A percentile compares a stretch with the other conserved stretches of the same genome.
These are phyloP conservation scores for Macroventuria anomochaeta DNA, from an alignment of 2,329 filamentous ascomycete genomes.

Conservation along the genomic window DNA sequence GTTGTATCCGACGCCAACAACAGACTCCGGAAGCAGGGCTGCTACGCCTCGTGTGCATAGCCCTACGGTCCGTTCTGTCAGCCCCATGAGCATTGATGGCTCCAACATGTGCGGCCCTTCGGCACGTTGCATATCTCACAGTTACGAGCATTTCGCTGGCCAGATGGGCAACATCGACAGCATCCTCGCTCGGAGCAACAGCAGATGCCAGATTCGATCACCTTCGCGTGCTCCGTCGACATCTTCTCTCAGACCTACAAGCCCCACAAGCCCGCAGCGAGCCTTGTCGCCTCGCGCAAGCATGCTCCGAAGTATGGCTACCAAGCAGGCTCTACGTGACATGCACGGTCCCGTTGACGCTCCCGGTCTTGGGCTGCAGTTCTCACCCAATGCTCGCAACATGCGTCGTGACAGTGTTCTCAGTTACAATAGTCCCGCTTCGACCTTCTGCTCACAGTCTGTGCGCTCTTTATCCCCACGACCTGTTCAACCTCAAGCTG, in stretches of 20 bases:
- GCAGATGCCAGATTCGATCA: background rate
- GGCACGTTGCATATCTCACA: conserved; percentile 20
- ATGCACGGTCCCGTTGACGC: background rate
- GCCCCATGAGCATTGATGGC: conserved; percentile 38
- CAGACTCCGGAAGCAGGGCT: conserved; percentile 21
- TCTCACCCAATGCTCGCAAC: background rate
- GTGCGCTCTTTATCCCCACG: background rate
- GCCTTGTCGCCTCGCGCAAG: conserved; percentile 32
- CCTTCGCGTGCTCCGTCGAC: conserved; percentile 2
- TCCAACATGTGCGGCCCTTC: conserved; percentile 33
- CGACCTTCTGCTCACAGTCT: background rate
- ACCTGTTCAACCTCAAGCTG: background rate
- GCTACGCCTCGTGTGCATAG: conserved; percentile 20
- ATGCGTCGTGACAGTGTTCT: conserved; percentile 1
- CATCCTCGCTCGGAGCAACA: conserved; percentile 10
- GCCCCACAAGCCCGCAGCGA: conserved; percentile 27
- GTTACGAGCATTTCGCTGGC: conserved; percentile 20
- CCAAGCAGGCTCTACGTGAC: conserved; percentile 1
- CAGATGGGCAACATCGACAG: conserved; percentile 26
- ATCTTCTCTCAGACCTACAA: conserved; percentile 16
- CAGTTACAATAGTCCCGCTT: background rate
- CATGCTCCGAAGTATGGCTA: conserved; percentile 34
- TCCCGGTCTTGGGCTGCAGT: background rate
- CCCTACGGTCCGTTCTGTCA: conserved; percentile 19
- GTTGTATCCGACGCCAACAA: conserved; percentile 38